Evolutionary conservation across 441 rosid genomes (phyloP).

Genomic region (Sinapis alba): DNA sequence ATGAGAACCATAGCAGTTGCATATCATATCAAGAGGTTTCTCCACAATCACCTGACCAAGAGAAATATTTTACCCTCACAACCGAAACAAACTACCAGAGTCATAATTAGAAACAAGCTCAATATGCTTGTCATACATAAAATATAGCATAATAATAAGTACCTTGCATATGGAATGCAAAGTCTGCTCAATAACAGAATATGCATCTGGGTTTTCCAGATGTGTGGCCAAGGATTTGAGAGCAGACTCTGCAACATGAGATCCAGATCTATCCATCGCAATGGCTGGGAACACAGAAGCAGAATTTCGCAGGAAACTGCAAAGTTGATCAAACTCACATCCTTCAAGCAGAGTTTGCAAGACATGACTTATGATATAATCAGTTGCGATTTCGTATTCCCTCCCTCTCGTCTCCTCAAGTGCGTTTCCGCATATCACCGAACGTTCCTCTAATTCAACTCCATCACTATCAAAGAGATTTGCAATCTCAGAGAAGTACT

Average conservation of each 20-base stretch:
- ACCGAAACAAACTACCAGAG: not conserved
- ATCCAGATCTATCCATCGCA: slow-evolving; percentile 93
- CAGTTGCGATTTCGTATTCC: slow-evolving; percentile 88
- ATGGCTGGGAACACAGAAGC: slow-evolving; percentile 68
- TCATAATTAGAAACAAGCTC: slow-evolving; percentile 4
- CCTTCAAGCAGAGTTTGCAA: slow-evolving; percentile 87
- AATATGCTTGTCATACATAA: not conserved
- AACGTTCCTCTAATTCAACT: slow-evolving; percentile 77
- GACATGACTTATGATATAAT: slow-evolving; percentile 84
- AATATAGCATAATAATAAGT: not conserved
- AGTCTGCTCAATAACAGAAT: slow-evolving; percentile 68
- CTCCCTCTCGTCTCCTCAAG: slow-evolving; percentile 91
- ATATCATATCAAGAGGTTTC: slow-evolving; percentile 68
- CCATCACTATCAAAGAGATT: slow-evolving; percentile 80
- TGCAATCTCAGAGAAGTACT: slow-evolving; percentile 83
- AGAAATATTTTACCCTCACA: slow-evolving; percentile 20
- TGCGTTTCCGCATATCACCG: slow-evolving; percentile 77
- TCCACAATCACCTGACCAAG: slow-evolving; percentile 62
- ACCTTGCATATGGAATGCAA: slow-evolving; percentile 81
- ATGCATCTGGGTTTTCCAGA: slow-evolving; percentile 69
- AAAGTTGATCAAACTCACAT: slow-evolving; percentile 79
- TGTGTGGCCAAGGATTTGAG: slow-evolving; percentile 76
- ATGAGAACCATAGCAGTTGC: slow-evolving; percentile 86
- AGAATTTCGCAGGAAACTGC: slow-evolving; percentile 70
- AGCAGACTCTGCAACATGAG: slow-evolving; percentile 94